Base-by-base conservation (phyloP, 768 basidiomycete genomes). In the Leccinum subtestaceum region DNA sequence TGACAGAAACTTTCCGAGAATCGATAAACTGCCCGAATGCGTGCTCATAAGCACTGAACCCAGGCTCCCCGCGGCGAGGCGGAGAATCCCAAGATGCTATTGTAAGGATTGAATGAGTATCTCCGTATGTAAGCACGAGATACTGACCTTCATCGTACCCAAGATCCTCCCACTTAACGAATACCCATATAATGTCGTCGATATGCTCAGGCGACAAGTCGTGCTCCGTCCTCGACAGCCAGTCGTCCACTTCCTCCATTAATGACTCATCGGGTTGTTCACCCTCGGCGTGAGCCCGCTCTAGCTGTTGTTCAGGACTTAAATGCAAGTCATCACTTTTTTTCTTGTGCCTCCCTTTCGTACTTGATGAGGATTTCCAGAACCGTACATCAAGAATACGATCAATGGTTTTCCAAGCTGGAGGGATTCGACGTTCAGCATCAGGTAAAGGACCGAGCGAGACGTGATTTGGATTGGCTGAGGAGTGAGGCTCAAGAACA, bases 21-120 rank as follows among this genome's bases (percentile, higher is more conserved):
- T 74, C 75, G 7, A 96, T 67, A 70, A 85, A 96, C 36, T 81
- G 78, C 38, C 71, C 63, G 67, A 97, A 86, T 5, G 93, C 95
- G 2, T 65, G 72, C 60, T 81, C 73, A 68, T 88, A 98, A 1
- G 85, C 84, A 0, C 75, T 66, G 73, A 89, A 90, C 8, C 81
- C 80, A 1, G 75, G 66, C 52, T 88, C 87, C 17, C 74, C 78
- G 8, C 63, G 68, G 9, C 80, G 81, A 36, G 93, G 93, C 1
- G 95, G 93, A 17, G 93, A 85, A 74, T 97, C 95, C 92, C 93
- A 96, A 11, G 90, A 87, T n/a, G 91, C 94, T 96, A 65, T 45
- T 49, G 29, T 29, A 34, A 19, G 17, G 50, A 23, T 23, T 64
- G 48, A 55, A 52, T 5, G 40, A 46, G 51, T 53, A n/a, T 46